Base-by-base conservation (phyloP, 768 basidiomycete genomes). In the Austroboletus festivus region DNA sequence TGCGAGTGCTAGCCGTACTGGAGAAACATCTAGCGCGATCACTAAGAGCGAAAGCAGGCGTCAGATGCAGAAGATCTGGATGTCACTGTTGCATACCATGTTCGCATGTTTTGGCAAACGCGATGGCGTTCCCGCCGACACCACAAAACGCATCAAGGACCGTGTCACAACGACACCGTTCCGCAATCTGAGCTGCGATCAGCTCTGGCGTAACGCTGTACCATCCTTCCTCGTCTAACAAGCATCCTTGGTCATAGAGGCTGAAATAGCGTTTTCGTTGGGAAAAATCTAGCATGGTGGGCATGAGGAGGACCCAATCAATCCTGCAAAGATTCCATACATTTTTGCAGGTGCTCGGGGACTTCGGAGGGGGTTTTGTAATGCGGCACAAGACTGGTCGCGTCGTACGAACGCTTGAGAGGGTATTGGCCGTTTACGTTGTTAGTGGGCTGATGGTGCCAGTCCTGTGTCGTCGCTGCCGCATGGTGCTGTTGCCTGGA, bases 181-280 rank as follows among this genome's bases (percentile, higher is more conserved):
- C 88, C 0, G 96, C 95, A 38, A 97, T 97, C 64, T 92, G 93
- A 51, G 80, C 69, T 8, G 94, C 96, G n/a, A 99, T 82, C 33
- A 76, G 77, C 60, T 98, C 93, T 0, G 96, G 95, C 0, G 96
- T 99, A 50, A 98, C 86, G 52, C 89, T 93, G 69, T 88, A 98
- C 95, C 94, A 97, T n/a, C 95, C 95, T 64, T 95, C 92, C 55
- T 89, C 82, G 54, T 98, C 96, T 11, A 98, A 72, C 2, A 96
- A 74, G 62, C 93, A 91, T 1, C 93, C 93, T 16, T 82, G 67
- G 21, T 83, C 79, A 57, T 92, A 93, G 24, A 81, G 69, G 1
- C 87, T 87, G 64, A 98, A 93, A 55, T 81, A 84, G 1, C 91
- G 81, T 46, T 80, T 76, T 26, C 95, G 76, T 65, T 98, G 95